These are phyloP conservation scores for Lantana camara DNA, from an alignment of 257 asterid genomes.

Conservation along the genomic window DNA sequence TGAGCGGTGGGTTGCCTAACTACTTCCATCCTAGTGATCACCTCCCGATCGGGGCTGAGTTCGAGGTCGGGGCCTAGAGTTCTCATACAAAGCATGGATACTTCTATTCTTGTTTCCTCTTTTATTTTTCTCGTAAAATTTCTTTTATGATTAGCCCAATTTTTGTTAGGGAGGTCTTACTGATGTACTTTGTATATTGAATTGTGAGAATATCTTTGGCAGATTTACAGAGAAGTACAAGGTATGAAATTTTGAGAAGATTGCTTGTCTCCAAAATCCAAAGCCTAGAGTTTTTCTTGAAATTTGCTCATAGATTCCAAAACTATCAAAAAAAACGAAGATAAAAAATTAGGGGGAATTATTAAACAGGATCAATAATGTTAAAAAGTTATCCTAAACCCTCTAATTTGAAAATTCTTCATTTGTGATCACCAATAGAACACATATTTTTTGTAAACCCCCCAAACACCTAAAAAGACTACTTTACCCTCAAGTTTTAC, in stretches of 20 bases:
- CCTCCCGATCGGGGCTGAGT: slow-evolving; percentile 92
- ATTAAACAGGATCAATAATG: too few species aligned
- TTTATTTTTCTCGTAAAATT: background rate
- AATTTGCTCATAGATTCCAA: too few species aligned
- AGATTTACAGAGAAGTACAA: background rate
- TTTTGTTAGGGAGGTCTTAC: background rate
- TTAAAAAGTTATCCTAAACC: too few species aligned
- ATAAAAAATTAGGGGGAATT: too few species aligned
- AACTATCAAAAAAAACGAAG: too few species aligned
- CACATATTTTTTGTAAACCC: too few species aligned
- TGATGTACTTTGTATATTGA: background rate
- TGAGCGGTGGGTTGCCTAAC: slow-evolving; percentile 83
- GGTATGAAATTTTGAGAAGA: background rate
- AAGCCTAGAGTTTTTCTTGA: too few species aligned
- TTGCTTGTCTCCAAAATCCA: too few species aligned
- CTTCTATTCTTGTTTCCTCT: background rate
- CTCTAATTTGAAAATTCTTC: too few species aligned
- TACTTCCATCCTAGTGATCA: slow-evolving; percentile 92
- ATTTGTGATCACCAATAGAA: too few species aligned
- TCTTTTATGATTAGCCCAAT: background rate
- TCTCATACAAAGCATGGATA: background rate
- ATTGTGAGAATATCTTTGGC: background rate
- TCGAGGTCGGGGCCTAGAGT: slow-evolving; percentile 49
- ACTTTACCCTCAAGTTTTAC: too few species aligned
- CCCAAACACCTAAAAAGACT: too few species aligned